A percentile compares a stretch with the other conserved stretches of the same genome.
Conservation (phyloP, 352 stramenopile genomes). For the Pythium angustatum region DNA sequence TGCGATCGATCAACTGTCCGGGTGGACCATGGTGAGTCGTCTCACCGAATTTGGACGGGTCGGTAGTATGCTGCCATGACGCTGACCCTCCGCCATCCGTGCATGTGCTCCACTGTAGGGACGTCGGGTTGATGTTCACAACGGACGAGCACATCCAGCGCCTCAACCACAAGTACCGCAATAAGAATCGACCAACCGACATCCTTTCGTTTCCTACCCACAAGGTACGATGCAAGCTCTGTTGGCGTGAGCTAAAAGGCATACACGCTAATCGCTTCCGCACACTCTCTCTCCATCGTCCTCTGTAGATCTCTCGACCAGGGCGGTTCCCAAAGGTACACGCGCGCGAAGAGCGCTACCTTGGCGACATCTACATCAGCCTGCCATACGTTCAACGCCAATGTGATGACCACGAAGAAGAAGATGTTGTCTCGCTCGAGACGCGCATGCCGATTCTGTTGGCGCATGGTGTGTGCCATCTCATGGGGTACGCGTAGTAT, state of each 20-base stretch:
- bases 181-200: constrained; percentile 82
- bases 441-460: constrained; percentile 72
- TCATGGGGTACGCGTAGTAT: constrained; percentile 81
- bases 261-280: too few species aligned
- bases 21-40: constrained; percentile 54
- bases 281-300: too few species aligned
- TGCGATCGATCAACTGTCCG: constrained; percentile 58
- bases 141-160: constrained; percentile 73
- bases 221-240: constrained; percentile 39
- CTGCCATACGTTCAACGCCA: constrained; percentile 74
- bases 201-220: constrained; percentile 84
- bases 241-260: not conserved
- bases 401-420: constrained; percentile 57
- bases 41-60: too few species aligned
- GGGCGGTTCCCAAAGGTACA: constrained; percentile 62
- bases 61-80: not conserved
- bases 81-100: not conserved
- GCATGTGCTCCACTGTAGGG: constrained; percentile 34
- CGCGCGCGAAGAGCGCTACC: constrained; percentile 60
- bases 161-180: constrained; percentile 68
- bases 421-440: constrained; percentile 60
- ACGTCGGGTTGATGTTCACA: constrained; percentile 80
- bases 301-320: constrained; percentile 50
- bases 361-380: constrained; percentile 86
- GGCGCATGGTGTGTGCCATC: constrained; percentile 79